These are phyloP conservation scores for Flaveria brownii DNA, from an alignment of 129 eudicot species.

Conservation along the genomic window DNA sequence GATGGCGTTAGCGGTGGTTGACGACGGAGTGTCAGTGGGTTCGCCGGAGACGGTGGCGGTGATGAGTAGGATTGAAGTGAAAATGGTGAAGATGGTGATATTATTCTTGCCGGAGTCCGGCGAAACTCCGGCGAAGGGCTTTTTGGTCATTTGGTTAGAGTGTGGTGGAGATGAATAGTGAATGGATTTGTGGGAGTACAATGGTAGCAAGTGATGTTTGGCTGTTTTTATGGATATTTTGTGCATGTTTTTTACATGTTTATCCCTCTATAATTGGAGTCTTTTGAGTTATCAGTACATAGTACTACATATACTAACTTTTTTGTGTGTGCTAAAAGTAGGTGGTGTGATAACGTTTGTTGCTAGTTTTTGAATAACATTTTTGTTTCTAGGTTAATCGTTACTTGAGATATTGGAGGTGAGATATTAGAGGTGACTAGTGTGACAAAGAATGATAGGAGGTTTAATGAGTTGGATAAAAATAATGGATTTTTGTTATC, in stretches of 20 bases:
- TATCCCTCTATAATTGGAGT: background rate
- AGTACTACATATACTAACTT: too few species aligned
- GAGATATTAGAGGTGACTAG: too few species aligned
- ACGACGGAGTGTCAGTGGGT: background rate
- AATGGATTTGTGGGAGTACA: background rate
- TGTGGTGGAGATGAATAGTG: background rate
- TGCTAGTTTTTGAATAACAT: too few species aligned
- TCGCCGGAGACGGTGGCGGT: background rate
- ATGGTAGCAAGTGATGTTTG: background rate
- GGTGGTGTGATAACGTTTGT: too few species aligned
- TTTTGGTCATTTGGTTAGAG: background rate
- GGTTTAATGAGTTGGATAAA: too few species aligned
- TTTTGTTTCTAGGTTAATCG: too few species aligned
- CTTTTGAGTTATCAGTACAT: background rate
- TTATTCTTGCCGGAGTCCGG: too few species aligned
- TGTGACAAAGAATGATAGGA: too few species aligned
- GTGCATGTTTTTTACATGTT: background rate
- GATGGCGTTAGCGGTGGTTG: conserved; percentile 39
- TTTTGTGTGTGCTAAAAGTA: too few species aligned
- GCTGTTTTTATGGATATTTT: background rate
- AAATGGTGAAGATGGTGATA: too few species aligned
- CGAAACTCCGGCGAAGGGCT: background rate
- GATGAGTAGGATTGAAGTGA: conserved; percentile 40
- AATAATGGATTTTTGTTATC: too few species aligned
- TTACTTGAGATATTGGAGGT: too few species aligned